Percentiles rank a stretch among this genome's conserved stretches.
These are phyloP conservation scores for Arthroderma sp. DNA, from an alignment of 2,329 filamentous ascomycete species.

Conservation along the genomic window DNA sequence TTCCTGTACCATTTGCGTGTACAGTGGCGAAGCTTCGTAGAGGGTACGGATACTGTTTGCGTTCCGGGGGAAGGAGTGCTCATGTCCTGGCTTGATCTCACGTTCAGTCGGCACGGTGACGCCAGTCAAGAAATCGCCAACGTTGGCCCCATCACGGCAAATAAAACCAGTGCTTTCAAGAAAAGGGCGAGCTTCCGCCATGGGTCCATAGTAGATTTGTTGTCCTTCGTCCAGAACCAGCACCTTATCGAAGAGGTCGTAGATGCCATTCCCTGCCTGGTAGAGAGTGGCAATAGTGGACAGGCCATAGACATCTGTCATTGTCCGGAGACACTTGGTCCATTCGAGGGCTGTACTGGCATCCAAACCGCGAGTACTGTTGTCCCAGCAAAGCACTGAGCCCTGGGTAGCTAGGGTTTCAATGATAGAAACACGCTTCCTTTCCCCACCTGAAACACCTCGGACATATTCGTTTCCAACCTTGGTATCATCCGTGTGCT, in stretches of 20 bases:
- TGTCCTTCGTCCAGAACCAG: conserved; percentile 64
- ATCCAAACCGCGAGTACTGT: conserved; percentile 56
- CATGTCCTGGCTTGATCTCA: conserved; percentile 50
- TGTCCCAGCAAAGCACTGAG: conserved; percentile 62
- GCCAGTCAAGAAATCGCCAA: conserved; percentile 63
- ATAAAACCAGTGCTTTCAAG: conserved; percentile 65
- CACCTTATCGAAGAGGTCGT: conserved; percentile 68
- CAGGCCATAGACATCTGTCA: conserved; percentile 71
- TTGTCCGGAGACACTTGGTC: conserved; percentile 55
- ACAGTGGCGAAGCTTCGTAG: not conserved
- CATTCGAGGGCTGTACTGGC: conserved; percentile 55
- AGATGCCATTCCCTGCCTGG: conserved; percentile 71
- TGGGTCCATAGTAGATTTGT: conserved; percentile 62
- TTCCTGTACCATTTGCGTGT: conserved; percentile 45
- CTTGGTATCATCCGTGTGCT: conserved; percentile 70
- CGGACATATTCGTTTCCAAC: conserved; percentile 72
- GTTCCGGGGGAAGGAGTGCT: conserved; percentile 55
- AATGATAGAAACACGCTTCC: conserved; percentile 70
- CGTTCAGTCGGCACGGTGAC: conserved; percentile 72
- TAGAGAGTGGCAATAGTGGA: conserved; percentile 77
- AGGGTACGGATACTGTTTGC: conserved; percentile 30
- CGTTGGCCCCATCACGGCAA: conserved; percentile 31
- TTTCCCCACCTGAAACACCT: conserved; percentile 66
- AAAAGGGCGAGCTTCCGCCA: conserved; percentile 53
- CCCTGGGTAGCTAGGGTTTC: conserved; percentile 68